Conservation (phyloP, 2,329 filamentous ascomycete species). For the Aspergillus pseudoviridinutans region DNA sequence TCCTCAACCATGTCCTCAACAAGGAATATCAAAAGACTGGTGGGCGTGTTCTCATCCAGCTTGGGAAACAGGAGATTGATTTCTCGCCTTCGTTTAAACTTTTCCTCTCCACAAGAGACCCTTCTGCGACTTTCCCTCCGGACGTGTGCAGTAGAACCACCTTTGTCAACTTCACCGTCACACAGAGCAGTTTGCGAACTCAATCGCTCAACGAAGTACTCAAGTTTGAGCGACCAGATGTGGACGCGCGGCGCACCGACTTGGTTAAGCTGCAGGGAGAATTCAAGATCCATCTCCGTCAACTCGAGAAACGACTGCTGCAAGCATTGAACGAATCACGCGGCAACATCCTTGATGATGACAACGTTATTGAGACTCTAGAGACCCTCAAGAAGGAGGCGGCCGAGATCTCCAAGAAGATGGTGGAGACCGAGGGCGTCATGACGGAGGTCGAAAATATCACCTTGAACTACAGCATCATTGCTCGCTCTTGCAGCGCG, state of each 20-base stretch:
- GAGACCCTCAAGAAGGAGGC: slow-evolving; percentile 98
- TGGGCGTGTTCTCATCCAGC: slow-evolving; percentile 94
- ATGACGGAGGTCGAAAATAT: slow-evolving; percentile 98
- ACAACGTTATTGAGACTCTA: slow-evolving; percentile 95
- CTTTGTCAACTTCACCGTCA: slow-evolving; percentile 99
- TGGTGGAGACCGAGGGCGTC: slow-evolving; percentile 92
- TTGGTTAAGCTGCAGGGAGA: slow-evolving; percentile 98
- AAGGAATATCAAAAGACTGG: slow-evolving; percentile 99
- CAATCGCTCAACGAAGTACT: slow-evolving; percentile 96
- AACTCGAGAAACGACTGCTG: slow-evolving; percentile 88
- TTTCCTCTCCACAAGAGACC: slow-evolving; percentile 91
- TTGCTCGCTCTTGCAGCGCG: slow-evolving; percentile 91
- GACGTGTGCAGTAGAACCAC: slow-evolving; percentile 98
- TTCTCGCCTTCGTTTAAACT: slow-evolving; percentile 96
- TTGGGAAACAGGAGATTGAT: slow-evolving; percentile 98
- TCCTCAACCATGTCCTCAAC: slow-evolving; percentile 97
- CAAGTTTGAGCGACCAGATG: slow-evolving; percentile 94
- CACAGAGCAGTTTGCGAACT: slow-evolving; percentile 96
- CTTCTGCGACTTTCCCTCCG: slow-evolving; percentile 89
- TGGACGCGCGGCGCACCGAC: slow-evolving; percentile 93
- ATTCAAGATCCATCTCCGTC: slow-evolving; percentile 96
- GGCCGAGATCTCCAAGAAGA: slow-evolving; percentile 92
- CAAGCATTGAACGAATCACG: slow-evolving; percentile 96
- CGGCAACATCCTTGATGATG: slow-evolving; percentile 96
- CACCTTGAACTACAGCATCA: slow-evolving; percentile 87